Conservation (phyloP, 805 yeast species). For the Lipomyces japonicus region DNA sequence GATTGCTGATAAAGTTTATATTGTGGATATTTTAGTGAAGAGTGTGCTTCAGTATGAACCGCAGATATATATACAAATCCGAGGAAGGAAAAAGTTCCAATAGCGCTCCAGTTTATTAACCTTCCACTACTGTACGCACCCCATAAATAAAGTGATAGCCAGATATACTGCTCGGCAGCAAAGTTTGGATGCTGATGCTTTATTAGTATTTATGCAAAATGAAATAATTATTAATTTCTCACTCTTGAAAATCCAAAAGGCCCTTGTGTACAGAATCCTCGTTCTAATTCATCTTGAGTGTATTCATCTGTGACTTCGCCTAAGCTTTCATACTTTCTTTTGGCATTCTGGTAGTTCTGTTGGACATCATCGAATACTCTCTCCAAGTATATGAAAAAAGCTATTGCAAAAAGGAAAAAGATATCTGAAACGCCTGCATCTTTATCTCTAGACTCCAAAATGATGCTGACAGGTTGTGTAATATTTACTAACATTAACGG, state of each 20-base stretch:
- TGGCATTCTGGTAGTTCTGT: slow-evolving; percentile 13
- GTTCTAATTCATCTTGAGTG: slow-evolving; percentile 5
- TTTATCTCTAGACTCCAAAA: neutral
- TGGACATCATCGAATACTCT: slow-evolving; percentile 8
- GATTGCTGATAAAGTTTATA: slow-evolving; percentile 6
- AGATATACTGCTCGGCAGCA: slow-evolving; percentile 34
- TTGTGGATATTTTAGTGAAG: slow-evolving; percentile 11
- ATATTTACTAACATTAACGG: slow-evolving; percentile 11
- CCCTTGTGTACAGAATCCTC: slow-evolving; percentile 21
- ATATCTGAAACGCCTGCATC: slow-evolving; percentile 2
- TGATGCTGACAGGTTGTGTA: slow-evolving; percentile 4
- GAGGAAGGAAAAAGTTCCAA: slow-evolving; percentile 6
- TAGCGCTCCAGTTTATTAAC: slow-evolving; percentile 14
- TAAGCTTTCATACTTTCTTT: neutral
- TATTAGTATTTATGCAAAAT: neutral
- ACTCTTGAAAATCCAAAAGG: slow-evolving; percentile 20
- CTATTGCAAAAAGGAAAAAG: neutral
- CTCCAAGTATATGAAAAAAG: slow-evolving; percentile 5
- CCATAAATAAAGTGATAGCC: slow-evolving; percentile 13
- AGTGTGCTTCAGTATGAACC: slow-evolving; percentile 12
- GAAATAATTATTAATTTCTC: neutral
- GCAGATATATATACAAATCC: slow-evolving; percentile 4
- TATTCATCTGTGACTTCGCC: neutral
- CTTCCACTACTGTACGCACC: slow-evolving; percentile 8
- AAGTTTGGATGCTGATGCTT: slow-evolving; percentile 14